Evolutionary conservation across 805 yeast species (phyloP), one percentile per base, ranked within the genome.

Genomic region (Teunomyces atbi): DNA sequence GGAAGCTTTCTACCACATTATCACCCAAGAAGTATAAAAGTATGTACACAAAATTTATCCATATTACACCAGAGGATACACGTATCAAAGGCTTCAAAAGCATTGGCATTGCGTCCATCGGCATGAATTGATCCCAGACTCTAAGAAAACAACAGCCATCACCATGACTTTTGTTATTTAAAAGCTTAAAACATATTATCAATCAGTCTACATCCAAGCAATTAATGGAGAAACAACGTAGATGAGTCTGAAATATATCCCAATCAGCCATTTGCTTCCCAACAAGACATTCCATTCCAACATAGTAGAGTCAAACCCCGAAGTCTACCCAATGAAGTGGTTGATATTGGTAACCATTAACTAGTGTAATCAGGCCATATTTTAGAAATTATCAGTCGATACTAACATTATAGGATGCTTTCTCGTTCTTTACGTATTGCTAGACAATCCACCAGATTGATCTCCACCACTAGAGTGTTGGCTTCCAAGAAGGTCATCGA

Each of bases 391-490:
- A 10, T n/a, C 7, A 16, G 26, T 27, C 10, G 26, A 29, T 56
- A 57, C 61, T 57, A 55, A 58, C 60, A 8, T 47, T 30, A 29
- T 16, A 55, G 57, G 51, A 51, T 49, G 73, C 67, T 69, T 57
- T 64, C 73, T 49, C 73, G 73, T 60, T 53, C 72, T 44, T 54
- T 69, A 45, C 70, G 73, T 60, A 51, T 64, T 52, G 68, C 68
- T 47, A 59, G 64, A 55, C 57, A 57, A 49, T 46, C 59, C 20
- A 44, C 46, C 45, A 70, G 76, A 69, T 60, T 68, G 46, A 61
- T 73, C 45, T 52, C 70, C 27, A 49, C 59, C 46, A 51, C 71
- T 49, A 64, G 71, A 59, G 49, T 64, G 42, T 50, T 59, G 48
- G 54, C 60, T 29, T 49, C 54, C 47, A 60, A 66, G 51, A 73